These are phyloP conservation scores for Macrophomina phaseolina DNA, from an alignment of 2,329 filamentous ascomycete species.

Conservation along the genomic window DNA sequence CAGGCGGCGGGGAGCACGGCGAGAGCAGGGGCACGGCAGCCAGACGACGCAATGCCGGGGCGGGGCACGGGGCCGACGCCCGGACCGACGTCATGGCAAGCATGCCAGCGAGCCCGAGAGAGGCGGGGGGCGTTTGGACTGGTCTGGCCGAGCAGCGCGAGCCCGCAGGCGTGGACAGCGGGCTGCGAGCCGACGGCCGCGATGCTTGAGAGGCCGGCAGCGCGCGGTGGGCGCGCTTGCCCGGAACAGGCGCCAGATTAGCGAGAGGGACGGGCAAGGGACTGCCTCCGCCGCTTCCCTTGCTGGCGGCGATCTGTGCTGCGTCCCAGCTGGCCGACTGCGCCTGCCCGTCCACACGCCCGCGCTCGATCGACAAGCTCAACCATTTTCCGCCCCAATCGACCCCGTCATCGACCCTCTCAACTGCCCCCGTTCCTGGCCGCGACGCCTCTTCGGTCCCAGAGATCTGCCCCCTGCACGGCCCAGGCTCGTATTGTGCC, in stretches of 20 bases:
- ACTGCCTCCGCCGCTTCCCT: neutral
- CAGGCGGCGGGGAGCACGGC: neutral
- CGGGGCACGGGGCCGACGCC: neutral
- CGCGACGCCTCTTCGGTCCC: neutral
- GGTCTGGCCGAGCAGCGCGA: neutral
- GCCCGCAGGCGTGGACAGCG: conserved; percentile 4
- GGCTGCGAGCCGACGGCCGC: conserved; percentile 9
- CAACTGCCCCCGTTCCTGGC: conserved; percentile 16
- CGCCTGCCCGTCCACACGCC: neutral
- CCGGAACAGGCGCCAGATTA: conserved; percentile 11
- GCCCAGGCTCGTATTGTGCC: conserved; percentile 20
- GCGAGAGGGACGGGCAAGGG: neutral
- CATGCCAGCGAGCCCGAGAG: neutral
- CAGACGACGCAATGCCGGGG: neutral
- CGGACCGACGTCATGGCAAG: neutral
- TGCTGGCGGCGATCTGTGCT: neutral
- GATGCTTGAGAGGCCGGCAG: neutral
- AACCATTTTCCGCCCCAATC: conserved; percentile 9
- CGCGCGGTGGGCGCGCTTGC: neutral
- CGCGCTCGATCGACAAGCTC: conserved; percentile 4
- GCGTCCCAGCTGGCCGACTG: neutral
- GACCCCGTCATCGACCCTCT: conserved; percentile 21
- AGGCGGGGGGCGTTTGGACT: neutral
- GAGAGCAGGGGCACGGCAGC: neutral
- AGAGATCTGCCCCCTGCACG: conserved; percentile 10